phyloP scores from a whole-genome alignment of 345 rosid genomes.

The Populus tremula region DNA sequence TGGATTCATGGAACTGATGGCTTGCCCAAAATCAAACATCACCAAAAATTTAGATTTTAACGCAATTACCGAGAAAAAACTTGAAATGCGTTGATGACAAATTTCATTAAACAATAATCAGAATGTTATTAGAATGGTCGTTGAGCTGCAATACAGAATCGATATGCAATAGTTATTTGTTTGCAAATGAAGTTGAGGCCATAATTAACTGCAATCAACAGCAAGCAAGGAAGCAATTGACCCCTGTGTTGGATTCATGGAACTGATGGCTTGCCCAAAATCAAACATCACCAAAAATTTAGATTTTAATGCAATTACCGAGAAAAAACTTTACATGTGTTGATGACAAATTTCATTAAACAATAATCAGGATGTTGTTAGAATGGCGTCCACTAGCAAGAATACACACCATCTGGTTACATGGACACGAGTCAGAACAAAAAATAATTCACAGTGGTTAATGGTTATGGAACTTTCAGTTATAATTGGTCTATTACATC shows the following conservation, averaged over 20 bases:
- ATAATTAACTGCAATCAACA: not conserved
- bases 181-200: not conserved
- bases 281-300: not conserved
- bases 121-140: conserved; percentile 21
- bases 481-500: not conserved
- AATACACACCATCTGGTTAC: not conserved
- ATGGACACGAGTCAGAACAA: not conserved
- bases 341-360: not conserved
- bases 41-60: not conserved
- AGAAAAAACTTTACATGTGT: not conserved
- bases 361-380: not conserved
- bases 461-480: not conserved
- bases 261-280: not conserved
- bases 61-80: not conserved
- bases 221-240: not conserved
- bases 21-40: not conserved
- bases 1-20: not conserved
- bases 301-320: not conserved
- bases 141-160: conserved; percentile 62
- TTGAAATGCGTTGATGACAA: not conserved
- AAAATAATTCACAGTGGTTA: not conserved
- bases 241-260: not conserved
- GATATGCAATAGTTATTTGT: conserved; percentile 2
- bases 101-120: not conserved
- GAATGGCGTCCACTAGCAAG: not conserved